Percentiles rank a stretch among this genome's conserved stretches.
phyloP scores from a whole-genome alignment of 1,139 yeast genomes.

The Wickerhamomyces sp. region DNA sequence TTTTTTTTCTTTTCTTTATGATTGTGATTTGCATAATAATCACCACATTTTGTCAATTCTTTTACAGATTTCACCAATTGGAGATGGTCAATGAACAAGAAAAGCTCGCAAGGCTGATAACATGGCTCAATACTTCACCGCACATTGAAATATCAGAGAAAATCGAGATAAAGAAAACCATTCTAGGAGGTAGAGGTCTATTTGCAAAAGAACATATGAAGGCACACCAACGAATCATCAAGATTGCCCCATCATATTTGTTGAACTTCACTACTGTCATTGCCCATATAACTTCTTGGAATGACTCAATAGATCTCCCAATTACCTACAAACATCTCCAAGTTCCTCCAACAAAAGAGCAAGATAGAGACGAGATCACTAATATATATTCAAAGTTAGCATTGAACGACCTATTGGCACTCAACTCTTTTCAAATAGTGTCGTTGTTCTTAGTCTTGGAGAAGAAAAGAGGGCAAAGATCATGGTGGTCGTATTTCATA shows the following conservation, averaged over 20 bases:
- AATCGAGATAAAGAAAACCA: constrained; percentile 27
- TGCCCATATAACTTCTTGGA: constrained; percentile 34
- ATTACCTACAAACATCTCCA: constrained; percentile 18
- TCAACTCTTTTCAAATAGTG: constrained; percentile 30
- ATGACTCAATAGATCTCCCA: constrained; percentile 24
- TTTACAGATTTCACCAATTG: too few species aligned
- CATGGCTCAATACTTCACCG: not conserved
- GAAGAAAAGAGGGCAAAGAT: constrained; percentile 21
- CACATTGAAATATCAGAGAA: constrained; percentile 1
- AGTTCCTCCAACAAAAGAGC: constrained; percentile 18
- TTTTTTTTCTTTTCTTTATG: too few species aligned
- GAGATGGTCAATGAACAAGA: not conserved
- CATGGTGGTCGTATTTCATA: constrained; percentile 65
- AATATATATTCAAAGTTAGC: constrained; percentile 23
- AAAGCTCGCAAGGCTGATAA: not conserved
- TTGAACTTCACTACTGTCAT: constrained; percentile 56
- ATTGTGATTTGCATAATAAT: too few species aligned
- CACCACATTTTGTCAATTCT: too few species aligned
- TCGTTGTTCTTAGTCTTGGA: constrained; percentile 16
- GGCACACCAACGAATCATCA: constrained; percentile 41
- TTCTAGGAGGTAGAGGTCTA: constrained; percentile 61
- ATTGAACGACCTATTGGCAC: constrained; percentile 16
- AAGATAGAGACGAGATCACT: constrained; percentile 25
- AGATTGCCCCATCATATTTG: constrained; percentile 55
- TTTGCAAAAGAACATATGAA: constrained; percentile 34